Evolutionary conservation across 1,284 basidiomycete species (phyloP), one percentile per base, ranked within the genome.

Genomic region (Taiwanofungus camphoratus): DNA sequence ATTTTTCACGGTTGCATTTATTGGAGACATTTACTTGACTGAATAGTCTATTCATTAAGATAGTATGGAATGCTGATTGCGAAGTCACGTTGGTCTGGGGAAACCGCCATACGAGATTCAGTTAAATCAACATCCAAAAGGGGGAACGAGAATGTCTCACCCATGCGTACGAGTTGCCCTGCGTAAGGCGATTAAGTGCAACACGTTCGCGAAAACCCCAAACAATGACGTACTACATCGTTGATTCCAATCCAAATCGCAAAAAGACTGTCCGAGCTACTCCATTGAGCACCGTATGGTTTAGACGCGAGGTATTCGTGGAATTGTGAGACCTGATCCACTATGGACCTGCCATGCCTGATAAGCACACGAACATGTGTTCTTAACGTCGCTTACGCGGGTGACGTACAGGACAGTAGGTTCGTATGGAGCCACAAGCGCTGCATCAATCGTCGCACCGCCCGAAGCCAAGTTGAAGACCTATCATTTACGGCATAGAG

Each of bases 161-260:
- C 74, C 76, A 80, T 38, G 56, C 53, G 42, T 63, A 71, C 1
- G 77, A 74, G 51, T 71, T 73, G 27, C 74, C 76, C 75, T 78
- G 39, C 12, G 23, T 24, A 37, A 5, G 36, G 18, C n/a, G 22
- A 24, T 21, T 42, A n/a, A 27, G 43, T 19, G 21, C 26, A 27
- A 8, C 26, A 27, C 13, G 8, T 27, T 27, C 8, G 13, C 26
- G 26, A 29, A 40, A 30, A 22, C 36, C 20, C 12, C 22, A 5
- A 19, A 20, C 46, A 23, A 30, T 30, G 31, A 47, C 30, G 32
- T 58, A 79, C 76, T 35, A 80, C 70, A 50, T 79, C 79, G 44
- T 81, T 81, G 44, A 82, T 82, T 4, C 79, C 80, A 51, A 83
- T 79, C 76, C 78, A 83, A 41, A 81, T 54, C 3, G 74, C 73